These are phyloP conservation scores for Ogataea pini DNA, from an alignment of 805 yeast genomes.

Conservation along the genomic window DNA sequence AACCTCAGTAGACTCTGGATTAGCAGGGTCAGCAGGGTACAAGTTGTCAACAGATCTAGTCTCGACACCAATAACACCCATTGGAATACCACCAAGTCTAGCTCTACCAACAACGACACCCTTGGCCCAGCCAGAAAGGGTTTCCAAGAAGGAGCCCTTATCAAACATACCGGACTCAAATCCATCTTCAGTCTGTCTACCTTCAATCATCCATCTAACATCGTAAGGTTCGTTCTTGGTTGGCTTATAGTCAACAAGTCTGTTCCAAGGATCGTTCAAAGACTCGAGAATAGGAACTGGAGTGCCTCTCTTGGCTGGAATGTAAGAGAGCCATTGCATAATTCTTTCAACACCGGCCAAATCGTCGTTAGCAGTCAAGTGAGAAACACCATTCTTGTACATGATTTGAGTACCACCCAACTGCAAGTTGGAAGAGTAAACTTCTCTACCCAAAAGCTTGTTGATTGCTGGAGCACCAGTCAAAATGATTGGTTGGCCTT, in stretches of 20 bases:
- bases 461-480: constrained; percentile 99
- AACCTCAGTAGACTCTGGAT: constrained; percentile 88
- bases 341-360: constrained; percentile 94
- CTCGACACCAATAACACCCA: constrained; percentile 98
- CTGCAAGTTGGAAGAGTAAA: constrained; percentile 93
- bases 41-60: constrained; percentile 86
- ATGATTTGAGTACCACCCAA: constrained; percentile 99
- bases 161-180: constrained; percentile 91
- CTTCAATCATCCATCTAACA: constrained; percentile 92
- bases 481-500: constrained; percentile 96
- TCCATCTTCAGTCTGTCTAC: constrained; percentile 69
- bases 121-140: constrained; percentile 96
- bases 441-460: constrained; percentile 95
- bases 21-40: constrained; percentile 98
- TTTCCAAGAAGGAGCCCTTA: constrained; percentile 90
- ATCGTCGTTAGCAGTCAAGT: constrained; percentile 94
- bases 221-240: constrained; percentile 73
- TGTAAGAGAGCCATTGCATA: constrained; percentile 91
- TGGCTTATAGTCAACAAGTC: constrained; percentile 84
- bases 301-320: constrained; percentile 86
- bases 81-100: constrained; percentile 96
- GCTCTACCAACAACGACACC: constrained; percentile 99
- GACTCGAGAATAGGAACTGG: constrained; percentile 89
- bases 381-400: constrained; percentile 98
- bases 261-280: constrained; percentile 83